Percentiles rank a stretch among this genome's conserved stretches.
These are phyloP conservation scores for Ophiocordyceps camponoti-floridani DNA, from an alignment of 2,329 filamentous ascomycete genomes.

Conservation along the genomic window DNA sequence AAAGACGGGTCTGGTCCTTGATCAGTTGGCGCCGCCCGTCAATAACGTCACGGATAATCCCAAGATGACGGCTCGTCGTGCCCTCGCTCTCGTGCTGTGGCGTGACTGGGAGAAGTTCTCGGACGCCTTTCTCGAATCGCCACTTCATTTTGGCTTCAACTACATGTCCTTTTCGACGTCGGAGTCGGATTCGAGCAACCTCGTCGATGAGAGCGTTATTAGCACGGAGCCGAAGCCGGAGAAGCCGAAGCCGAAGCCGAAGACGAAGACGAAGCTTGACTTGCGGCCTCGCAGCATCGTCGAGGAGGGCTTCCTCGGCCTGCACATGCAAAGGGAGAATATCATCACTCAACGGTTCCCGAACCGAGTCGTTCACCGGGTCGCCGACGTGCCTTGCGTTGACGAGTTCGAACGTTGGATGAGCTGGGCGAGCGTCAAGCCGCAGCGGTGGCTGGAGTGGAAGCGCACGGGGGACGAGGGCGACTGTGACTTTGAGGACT, in stretches of 20 bases:
- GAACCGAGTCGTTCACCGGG: constrained; percentile 6
- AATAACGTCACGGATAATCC: background rate
- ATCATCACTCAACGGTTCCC: constrained; percentile 8
- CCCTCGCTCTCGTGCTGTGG: constrained; percentile 7
- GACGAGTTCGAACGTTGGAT: constrained; percentile 8
- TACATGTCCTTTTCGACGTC: no score
- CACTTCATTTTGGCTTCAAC: constrained; percentile 2
- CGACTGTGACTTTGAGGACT: constrained; percentile 1
- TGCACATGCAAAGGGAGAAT: constrained; percentile 6
- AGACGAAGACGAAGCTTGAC: no score
- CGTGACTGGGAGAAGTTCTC: constrained; percentile 10
- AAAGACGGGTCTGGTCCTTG: constrained; percentile 2
- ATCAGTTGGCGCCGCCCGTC: constrained; percentile 6
- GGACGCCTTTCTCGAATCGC: constrained; percentile 3
- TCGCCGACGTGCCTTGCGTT: constrained; percentile 1
- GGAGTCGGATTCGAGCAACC: no score
- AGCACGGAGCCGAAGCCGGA: background rate
- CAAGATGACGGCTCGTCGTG: constrained; percentile 3
- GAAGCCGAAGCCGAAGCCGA: no score
- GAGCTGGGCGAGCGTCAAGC: constrained; percentile 6
- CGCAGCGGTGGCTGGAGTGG: constrained; percentile 12
- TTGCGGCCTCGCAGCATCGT: constrained; percentile 2
- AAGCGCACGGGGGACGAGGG: no score
- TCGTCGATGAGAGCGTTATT: no score
- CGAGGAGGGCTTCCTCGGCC: constrained; percentile 5